Conservation (phyloP, 2,329 filamentous ascomycete species). For the Ustulina deusta region DNA sequence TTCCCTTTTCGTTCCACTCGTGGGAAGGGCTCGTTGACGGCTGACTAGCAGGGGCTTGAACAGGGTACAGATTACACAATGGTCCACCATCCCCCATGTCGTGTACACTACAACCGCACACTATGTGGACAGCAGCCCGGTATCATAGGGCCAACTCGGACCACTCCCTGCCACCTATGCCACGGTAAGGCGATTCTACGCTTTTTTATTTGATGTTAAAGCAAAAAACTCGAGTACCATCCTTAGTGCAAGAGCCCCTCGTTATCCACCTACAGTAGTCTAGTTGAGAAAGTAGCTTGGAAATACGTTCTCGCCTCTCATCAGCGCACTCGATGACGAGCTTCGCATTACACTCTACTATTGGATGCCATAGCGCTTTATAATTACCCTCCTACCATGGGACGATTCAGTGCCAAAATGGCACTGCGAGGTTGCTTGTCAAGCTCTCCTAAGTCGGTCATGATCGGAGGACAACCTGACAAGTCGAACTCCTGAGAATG, state of each 20-base stretch:
- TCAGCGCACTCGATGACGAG: constrained; percentile 39
- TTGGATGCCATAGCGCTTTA: constrained; percentile 12
- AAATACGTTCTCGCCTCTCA: constrained; percentile 47
- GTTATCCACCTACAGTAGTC: constrained; percentile 38
- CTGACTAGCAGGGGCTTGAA: constrained; percentile 48
- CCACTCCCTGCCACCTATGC: constrained; percentile 49
- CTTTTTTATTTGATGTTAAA: constrained; percentile 50
- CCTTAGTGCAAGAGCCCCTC: constrained; percentile 46
- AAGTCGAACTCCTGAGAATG: constrained; percentile 13
- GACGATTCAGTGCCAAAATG: constrained; percentile 22
- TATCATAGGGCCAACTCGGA: constrained; percentile 51
- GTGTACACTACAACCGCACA: constrained; percentile 19
- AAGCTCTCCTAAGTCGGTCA: constrained; percentile 43
- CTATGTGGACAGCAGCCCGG: constrained; percentile 48
- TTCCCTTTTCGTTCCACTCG: constrained; percentile 45
- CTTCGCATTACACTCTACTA: constrained; percentile 41
- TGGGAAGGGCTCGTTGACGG: constrained; percentile 42
- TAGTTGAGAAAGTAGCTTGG: constrained; percentile 36
- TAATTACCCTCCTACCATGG: constrained; percentile 19
- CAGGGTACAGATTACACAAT: constrained; percentile 45
- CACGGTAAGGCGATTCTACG: constrained; percentile 46
- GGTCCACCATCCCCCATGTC: constrained; percentile 44
- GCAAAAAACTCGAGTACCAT: constrained; percentile 45
- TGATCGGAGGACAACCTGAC: constrained; percentile 42
- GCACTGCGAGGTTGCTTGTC: constrained; percentile 40